Conservation (phyloP, 257 asterid species). For the Primulina eburnea region DNA sequence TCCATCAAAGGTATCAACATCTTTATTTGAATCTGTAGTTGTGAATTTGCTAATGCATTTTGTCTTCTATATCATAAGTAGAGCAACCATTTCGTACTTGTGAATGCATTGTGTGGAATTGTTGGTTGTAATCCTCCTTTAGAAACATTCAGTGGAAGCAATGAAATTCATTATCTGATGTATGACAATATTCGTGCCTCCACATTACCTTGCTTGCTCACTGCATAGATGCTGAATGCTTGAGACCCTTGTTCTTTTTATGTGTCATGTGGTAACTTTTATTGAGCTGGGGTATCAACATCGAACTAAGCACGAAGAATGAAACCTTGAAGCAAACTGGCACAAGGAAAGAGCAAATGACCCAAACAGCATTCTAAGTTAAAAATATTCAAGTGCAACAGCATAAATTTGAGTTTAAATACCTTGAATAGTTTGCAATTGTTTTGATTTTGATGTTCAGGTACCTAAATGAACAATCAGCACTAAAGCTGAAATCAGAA, state of each 20-base stretch:
- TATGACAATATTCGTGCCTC: neutral
- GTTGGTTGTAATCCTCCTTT: neutral
- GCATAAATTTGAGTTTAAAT: no score
- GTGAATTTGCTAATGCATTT: slow-evolving; percentile 14
- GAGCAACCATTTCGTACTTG: neutral
- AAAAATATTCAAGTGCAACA: neutral
- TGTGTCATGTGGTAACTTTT: slow-evolving; percentile 3
- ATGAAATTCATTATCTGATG: neutral
- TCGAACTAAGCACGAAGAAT: neutral
- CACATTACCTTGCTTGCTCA: neutral
- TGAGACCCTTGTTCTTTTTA: slow-evolving; percentile 1
- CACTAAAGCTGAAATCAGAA: slow-evolving; percentile 40
- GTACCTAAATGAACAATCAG: slow-evolving; percentile 47
- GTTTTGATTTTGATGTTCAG: slow-evolving; percentile 33
- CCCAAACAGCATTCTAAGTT: neutral
- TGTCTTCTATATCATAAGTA: neutral
- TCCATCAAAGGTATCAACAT: neutral
- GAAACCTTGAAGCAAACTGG: neutral
- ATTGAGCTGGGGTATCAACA: slow-evolving; percentile 14
- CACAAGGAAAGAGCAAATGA: neutral
- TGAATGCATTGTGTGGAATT: slow-evolving; percentile 14
- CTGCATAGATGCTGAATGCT: neutral
- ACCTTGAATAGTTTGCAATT: slow-evolving; percentile 11
- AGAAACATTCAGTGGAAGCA: neutral
- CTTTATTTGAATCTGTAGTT: slow-evolving; percentile 12